Evolutionary conservation across 2,329 filamentous ascomycete genomes (phyloP), one percentile per base, ranked within the genome.

Genomic region (Nemania sp.): DNA sequence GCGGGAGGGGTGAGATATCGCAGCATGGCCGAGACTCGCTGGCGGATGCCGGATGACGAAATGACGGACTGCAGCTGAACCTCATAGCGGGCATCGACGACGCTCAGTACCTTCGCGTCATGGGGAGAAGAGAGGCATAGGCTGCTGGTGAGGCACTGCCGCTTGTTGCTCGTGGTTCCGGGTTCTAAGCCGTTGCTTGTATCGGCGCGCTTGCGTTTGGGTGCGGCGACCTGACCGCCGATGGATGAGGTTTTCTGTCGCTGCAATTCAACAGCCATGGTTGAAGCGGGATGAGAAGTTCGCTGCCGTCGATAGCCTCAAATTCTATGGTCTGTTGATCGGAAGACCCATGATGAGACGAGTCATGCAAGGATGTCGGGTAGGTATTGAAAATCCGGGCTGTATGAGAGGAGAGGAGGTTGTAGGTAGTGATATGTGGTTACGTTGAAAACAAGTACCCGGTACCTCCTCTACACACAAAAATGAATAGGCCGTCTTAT

Each of bases 31-130:
- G 71, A 71, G 59, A 86, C 79, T 58, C 83, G 82, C 68, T 83
- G 83, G 62, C 77, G 77, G 61, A 90, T 88, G 68, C 82, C 79
- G 4, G 85, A 81, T 1, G 85, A 87, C 2, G 85, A 84, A 40
- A 87, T 80, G 46, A 88, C 79, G 18, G 81, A 85, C 54, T 82
- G 76, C 1, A 79, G 68, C 35, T 81, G 79, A 53, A 87, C 72
- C 48, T 83, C 76, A 72, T 82, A 81, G 54, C 78, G 80, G 3
- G 74, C 64, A 18, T 72, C 71, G 17, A 87, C 75, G 21, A 71
- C 67, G 57, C 81, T 69, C n/a, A 82, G 68, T 10, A 75, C 68
- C 58, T 78, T 77, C 69, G 80, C 76, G 20, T 81, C 76, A 11
- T 68, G 71, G 62, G 71, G 65, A 21, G 69, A 66, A 43, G 72